A percentile compares a stretch with the other conserved stretches of the same genome.
phyloP scores from a whole-genome alignment of 179 eudicot species.

The Silene coronaria region DNA sequence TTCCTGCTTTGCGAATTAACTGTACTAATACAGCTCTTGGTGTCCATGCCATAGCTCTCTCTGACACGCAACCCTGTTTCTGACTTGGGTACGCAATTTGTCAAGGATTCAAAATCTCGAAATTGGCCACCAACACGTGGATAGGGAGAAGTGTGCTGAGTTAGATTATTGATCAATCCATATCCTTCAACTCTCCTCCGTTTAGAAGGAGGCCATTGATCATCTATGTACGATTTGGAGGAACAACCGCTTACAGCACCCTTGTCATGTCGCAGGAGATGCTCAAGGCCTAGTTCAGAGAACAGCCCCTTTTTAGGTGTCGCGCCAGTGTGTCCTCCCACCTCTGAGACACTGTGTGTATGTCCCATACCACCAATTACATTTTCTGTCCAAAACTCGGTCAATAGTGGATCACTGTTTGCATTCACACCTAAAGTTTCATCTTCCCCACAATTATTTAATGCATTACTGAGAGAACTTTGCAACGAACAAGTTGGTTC shows the following conservation, averaged over 20 bases:
- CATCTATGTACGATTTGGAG: constrained; percentile 38
- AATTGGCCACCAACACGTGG: constrained; percentile 11
- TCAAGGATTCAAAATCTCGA: constrained; percentile 24
- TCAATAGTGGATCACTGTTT: constrained; percentile 23
- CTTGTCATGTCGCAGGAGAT: constrained; percentile 34
- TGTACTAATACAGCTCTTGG: constrained; percentile 36
- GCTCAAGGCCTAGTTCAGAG: constrained; percentile 65
- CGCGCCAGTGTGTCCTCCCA: constrained; percentile 14
- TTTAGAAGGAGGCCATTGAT: constrained; percentile 36
- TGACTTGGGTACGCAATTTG: constrained; percentile 26
- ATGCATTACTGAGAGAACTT: constrained; percentile 33
- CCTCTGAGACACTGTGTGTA: constrained; percentile 30
- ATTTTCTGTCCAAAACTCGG: constrained; percentile 27
- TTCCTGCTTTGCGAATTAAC: constrained; percentile 35
- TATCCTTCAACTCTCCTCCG: constrained; percentile 40
- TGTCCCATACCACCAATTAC: constrained; percentile 24
- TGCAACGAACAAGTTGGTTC: constrained; percentile 29
- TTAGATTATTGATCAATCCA: constrained; percentile 15
- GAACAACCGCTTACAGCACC: constrained; percentile 30
- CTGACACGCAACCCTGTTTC: constrained; percentile 32
- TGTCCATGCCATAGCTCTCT: constrained; percentile 35
- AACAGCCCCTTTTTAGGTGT: constrained; percentile 45
- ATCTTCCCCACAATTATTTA: constrained; percentile 18
- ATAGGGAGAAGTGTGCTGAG: constrained; percentile 14
- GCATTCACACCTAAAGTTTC: constrained; percentile 6